These are phyloP conservation scores for Coemansia aciculifera DNA, from an alignment of 192 early-diverging fungal species.

Conservation along the genomic window DNA sequence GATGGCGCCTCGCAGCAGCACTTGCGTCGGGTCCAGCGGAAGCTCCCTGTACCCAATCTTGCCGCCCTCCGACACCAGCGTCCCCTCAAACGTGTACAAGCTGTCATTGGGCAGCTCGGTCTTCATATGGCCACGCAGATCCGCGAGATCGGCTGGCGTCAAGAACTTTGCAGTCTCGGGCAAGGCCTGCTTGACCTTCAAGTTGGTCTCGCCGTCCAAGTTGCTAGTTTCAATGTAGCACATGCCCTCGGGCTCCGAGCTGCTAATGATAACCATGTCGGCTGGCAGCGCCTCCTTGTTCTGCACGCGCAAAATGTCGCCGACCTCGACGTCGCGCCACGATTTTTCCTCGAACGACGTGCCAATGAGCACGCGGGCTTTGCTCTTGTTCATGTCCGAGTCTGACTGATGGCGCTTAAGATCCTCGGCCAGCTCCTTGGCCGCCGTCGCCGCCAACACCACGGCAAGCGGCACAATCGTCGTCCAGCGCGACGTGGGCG, in stretches of 20 bases:
- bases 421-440: slow-evolving; percentile 95
- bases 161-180: slow-evolving; percentile 63
- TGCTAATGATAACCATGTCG: slow-evolving; percentile 83
- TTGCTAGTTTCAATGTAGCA: slow-evolving; percentile 97
- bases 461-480: slow-evolving; percentile 82
- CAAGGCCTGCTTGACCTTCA: slow-evolving; percentile 81
- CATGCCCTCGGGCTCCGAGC: slow-evolving; percentile 77
- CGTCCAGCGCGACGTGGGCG: slow-evolving; percentile 87
- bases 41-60: slow-evolving; percentile 70
- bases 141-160: slow-evolving; percentile 60
- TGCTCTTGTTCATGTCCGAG: slow-evolving; percentile 69
- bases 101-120: slow-evolving; percentile 83
- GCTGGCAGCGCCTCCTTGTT: slow-evolving; percentile 88
- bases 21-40: slow-evolving; percentile 88
- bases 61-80: slow-evolving; percentile 32
- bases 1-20: slow-evolving; percentile 91
- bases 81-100: slow-evolving; percentile 86
- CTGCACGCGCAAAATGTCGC: slow-evolving; percentile 82
- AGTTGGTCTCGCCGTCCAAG: slow-evolving; percentile 97
- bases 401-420: slow-evolving; percentile 77
- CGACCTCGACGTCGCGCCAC: slow-evolving; percentile 86
- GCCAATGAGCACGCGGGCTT: slow-evolving; percentile 62
- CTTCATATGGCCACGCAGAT: slow-evolving; percentile 75
- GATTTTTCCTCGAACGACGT: slow-evolving; percentile 70
- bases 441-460: slow-evolving; percentile 84